Evolutionary conservation across 495 filamentous ascomycete species (phyloP).

Genomic region (Daldinia childiae): DNA sequence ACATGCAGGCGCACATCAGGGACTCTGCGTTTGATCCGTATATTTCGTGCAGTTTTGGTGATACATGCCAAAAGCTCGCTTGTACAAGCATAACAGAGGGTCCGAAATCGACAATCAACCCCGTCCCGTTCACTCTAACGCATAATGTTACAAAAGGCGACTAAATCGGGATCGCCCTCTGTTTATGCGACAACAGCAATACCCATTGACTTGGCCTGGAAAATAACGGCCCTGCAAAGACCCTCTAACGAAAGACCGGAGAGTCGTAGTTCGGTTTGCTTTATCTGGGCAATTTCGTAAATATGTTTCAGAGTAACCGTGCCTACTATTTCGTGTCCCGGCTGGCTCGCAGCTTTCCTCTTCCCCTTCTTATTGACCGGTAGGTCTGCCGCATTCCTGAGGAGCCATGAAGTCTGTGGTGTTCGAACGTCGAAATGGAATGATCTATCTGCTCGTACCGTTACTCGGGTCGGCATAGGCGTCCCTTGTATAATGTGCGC

Average conservation of each 20-base stretch:
- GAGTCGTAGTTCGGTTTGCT: slow-evolving; percentile 82
- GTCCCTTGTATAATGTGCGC: slow-evolving; percentile 83
- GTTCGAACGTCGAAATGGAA: slow-evolving; percentile 95
- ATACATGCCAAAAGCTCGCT: slow-evolving; percentile 21
- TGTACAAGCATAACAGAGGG: slow-evolving; percentile 20
- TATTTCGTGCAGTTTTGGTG: slow-evolving; percentile 30
- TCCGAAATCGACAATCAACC: slow-evolving; percentile 21
- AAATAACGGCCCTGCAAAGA: slow-evolving; percentile 84
- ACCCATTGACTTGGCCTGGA: slow-evolving; percentile 88
- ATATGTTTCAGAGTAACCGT: slow-evolving; percentile 92
- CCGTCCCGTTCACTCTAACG: slow-evolving; percentile 22
- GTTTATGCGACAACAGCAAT: slow-evolving; percentile 77
- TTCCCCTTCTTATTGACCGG: slow-evolving; percentile 76
- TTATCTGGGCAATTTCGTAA: slow-evolving; percentile 98
- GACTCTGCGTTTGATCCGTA: slow-evolving; percentile 9
- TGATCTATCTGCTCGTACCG: slow-evolving; percentile 89
- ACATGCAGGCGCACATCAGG: neutral
- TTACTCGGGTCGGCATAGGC: slow-evolving; percentile 89
- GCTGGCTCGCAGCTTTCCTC: slow-evolving; percentile 78
- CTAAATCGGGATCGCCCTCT: neutral
- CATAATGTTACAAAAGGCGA: slow-evolving; percentile 7
- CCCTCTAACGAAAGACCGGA: slow-evolving; percentile 83
- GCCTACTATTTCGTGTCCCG: slow-evolving; percentile 82
- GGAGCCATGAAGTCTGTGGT: slow-evolving; percentile 86
- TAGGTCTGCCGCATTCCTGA: slow-evolving; percentile 84